Evolutionary conservation across 2,329 filamentous ascomycete species (phyloP).

Genomic region (Neofusicoccum cordaticola): DNA sequence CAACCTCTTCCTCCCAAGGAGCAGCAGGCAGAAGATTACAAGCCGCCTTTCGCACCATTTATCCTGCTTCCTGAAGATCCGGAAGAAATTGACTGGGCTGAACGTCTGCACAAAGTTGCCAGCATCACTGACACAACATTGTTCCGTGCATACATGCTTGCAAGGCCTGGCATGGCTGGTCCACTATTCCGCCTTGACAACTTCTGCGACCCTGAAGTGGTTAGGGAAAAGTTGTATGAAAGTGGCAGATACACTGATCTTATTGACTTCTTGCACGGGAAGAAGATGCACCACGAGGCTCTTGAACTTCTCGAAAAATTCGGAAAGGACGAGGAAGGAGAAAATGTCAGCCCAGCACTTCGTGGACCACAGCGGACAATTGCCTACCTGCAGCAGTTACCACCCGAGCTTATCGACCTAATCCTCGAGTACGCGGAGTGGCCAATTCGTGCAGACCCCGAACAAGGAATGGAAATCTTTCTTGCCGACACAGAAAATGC

Average conservation of each 20-base stretch:
- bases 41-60: slow-evolving; percentile 45
- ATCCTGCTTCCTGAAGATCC: slow-evolving; percentile 33
- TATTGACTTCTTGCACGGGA: slow-evolving; percentile 96
- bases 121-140: slow-evolving; percentile 88
- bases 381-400: slow-evolving; percentile 83
- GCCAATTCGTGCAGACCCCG: slow-evolving; percentile 71
- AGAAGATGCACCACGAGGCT: slow-evolving; percentile 85
- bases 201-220: slow-evolving; percentile 93
- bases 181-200: slow-evolving; percentile 94
- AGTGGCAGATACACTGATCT: slow-evolving; percentile 86
- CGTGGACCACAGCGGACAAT: slow-evolving; percentile 82
- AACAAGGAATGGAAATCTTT: slow-evolving; percentile 88
- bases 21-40: slow-evolving; percentile 34
- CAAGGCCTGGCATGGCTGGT: slow-evolving; percentile 76
- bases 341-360: slow-evolving; percentile 53
- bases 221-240: slow-evolving; percentile 88
- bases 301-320: slow-evolving; percentile 79
- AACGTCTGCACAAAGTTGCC: slow-evolving; percentile 72
- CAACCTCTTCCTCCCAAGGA: slow-evolving; percentile 51
- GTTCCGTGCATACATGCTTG: slow-evolving; percentile 94
- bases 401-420: slow-evolving; percentile 82
- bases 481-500: slow-evolving; percentile 91
- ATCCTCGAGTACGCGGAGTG: slow-evolving; percentile 90
- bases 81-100: slow-evolving; percentile 59
- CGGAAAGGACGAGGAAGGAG: slow-evolving; percentile 56